A percentile compares a stretch with the other conserved stretches of the same genome.
Evolutionary conservation across 306 rosid species (phyloP).

Genomic region (Glycine latifolia): DNA sequence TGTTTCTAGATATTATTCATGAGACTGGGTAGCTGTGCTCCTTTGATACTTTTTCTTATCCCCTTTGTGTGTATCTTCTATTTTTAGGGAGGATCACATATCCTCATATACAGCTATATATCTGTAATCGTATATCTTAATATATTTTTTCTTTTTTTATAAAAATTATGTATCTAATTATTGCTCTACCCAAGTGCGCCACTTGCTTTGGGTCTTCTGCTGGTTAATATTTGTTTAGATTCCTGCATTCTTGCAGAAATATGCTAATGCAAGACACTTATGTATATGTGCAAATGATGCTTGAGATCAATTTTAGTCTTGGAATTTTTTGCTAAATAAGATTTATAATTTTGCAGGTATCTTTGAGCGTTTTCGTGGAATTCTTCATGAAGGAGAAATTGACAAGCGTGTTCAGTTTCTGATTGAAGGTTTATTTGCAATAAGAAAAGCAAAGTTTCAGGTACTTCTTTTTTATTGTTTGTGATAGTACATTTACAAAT

Average conservation of each 20-base stretch:
- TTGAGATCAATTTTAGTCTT: neutral
- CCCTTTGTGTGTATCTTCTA: neutral
- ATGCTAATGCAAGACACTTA: conserved; percentile 3
- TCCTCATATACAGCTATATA: neutral
- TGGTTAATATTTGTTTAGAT: neutral
- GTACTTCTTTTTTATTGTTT: conserved; percentile 47
- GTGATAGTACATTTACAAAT: neutral
- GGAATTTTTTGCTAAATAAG: neutral
- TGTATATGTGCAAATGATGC: neutral
- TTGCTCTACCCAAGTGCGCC: neutral
- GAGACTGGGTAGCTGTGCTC: conserved; percentile 9
- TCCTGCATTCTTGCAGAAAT: conserved; percentile 14
- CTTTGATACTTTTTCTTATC: neutral
- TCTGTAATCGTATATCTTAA: neutral
- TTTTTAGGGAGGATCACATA: neutral
- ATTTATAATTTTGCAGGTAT: conserved; percentile 63
- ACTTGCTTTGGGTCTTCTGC: conserved; percentile 1
- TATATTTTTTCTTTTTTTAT: neutral
- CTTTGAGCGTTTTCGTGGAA: conserved; percentile 96
- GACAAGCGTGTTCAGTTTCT: conserved; percentile 90
- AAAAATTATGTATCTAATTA: neutral
- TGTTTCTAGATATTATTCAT: neutral
- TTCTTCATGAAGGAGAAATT: conserved; percentile 97
- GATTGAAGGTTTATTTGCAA: conserved; percentile 89
- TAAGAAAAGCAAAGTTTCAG: conserved; percentile 94